These are phyloP conservation scores for Kalmusia sp. DNA, from an alignment of 2,329 filamentous ascomycete species.

Conservation along the genomic window DNA sequence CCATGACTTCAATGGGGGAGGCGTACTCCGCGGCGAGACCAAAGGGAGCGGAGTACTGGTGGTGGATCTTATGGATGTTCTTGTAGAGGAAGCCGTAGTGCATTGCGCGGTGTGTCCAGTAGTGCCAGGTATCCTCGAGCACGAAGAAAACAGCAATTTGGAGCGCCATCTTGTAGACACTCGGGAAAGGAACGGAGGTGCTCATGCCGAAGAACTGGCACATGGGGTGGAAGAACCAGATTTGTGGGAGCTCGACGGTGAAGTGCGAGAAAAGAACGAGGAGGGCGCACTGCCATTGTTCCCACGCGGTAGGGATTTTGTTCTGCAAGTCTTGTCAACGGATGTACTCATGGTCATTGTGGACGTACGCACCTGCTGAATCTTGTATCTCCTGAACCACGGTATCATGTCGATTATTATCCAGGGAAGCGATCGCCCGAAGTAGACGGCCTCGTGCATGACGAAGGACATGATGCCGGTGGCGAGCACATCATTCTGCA, in stretches of 20 bases:
- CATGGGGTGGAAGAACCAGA: conserved; percentile 98
- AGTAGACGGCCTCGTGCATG: conserved; percentile 95
- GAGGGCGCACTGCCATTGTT: conserved; percentile 93
- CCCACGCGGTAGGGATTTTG: conserved; percentile 90
- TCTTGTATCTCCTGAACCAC: conserved; percentile 91
- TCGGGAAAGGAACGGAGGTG: conserved; percentile 88
- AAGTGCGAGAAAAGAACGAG: conserved; percentile 95
- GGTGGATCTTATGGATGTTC: conserved; percentile 97
- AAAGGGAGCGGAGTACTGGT: conserved; percentile 97
- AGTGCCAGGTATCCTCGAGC: conserved; percentile 97
- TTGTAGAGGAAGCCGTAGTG: conserved; percentile 97
- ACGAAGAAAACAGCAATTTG: conserved; percentile 96
- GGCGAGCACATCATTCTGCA: conserved; percentile 96
- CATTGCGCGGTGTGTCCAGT: conserved; percentile 91
- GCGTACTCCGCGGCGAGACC: conserved; percentile 97
- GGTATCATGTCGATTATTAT: conserved; percentile 90
- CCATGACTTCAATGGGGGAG: conserved; percentile 95
- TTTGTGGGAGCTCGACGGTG: conserved; percentile 97
- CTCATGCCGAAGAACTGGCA: conserved; percentile 90
- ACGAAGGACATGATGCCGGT: conserved; percentile 97
- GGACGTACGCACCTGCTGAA: conserved; percentile 72
- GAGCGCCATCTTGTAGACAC: conserved; percentile 82
- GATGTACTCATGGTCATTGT: neutral
- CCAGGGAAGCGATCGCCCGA: conserved; percentile 88
- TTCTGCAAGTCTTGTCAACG: conserved; percentile 52